Base-by-base conservation (phyloP, 495 filamentous ascomycete species). In the Aspergillus coremiiformis region DNA sequence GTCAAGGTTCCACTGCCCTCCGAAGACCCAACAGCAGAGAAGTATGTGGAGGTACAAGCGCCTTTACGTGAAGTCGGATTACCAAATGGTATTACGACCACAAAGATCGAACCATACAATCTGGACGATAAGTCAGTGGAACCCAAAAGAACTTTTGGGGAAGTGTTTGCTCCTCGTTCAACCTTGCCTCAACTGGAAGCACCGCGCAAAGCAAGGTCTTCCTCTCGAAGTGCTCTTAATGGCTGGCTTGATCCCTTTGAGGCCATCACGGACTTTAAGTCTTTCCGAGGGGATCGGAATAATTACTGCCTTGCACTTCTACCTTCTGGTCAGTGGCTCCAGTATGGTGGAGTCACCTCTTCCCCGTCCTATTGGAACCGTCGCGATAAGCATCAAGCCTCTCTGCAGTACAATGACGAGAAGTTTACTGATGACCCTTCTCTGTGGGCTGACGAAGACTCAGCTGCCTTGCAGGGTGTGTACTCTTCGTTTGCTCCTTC, bases 401-500 rank as follows among this genome's bases (percentile, higher is more conserved):
- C 56, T n/a, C 50, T 56, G 33, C 58, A 59, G 15, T 39, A 47
- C 33, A 47, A 33, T n/a, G 51, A 58, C 14, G 58, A 63, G 10
- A 55, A 17, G 19, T 48, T 53, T 37, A 54, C 62, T 35, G 68
- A 68, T 7, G 67, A 73, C 54, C 57, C 68, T 27, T 57, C 62
- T 12, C 41, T 69, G 22, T 69, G 63, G 64, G 56, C 57, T 26
- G 66, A 67, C 14, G 66, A 71, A 30, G 67, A 72, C 39, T 44
- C 67, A 24, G 79, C 87, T 4, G 70, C 90, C 22, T 87, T 94
- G 55, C 79, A 88, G 37, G 83, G 87, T 44, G 88, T 84, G 5
- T 95, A 90, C 64, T 94, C 89, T 0, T 87, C 85, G 52, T 95
- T 95, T 70, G 89, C 89, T 10, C 91, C 91, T 5, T 82, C 78